These are phyloP conservation scores for Thermothelomyces thermophilus DNA, from an alignment of 2,329 filamentous ascomycete genomes.

Conservation along the genomic window DNA sequence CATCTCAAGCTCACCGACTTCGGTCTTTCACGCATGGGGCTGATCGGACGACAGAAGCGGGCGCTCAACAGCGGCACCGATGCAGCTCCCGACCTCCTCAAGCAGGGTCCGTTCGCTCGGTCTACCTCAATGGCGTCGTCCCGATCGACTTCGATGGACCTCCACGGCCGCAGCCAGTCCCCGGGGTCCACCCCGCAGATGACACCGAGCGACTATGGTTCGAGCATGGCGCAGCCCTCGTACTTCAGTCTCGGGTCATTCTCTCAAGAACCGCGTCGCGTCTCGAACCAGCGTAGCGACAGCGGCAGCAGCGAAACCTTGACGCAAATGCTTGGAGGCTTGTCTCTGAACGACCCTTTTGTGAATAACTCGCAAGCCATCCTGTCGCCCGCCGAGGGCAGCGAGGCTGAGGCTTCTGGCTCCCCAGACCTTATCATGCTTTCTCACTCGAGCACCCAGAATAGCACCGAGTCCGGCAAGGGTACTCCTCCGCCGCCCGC, in stretches of 20 bases:
- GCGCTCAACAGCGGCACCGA: slow-evolving; percentile 74
- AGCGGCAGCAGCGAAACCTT: slow-evolving; percentile 85
- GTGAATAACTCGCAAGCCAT: slow-evolving; percentile 39
- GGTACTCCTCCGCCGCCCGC: slow-evolving; percentile 56
- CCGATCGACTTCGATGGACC: slow-evolving; percentile 86
- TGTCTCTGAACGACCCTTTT: slow-evolving; percentile 63
- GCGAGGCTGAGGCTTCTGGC: slow-evolving; percentile 60
- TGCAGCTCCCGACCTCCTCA: slow-evolving; percentile 84
- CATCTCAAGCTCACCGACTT: slow-evolving; percentile 98
- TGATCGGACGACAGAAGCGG: slow-evolving; percentile 93
- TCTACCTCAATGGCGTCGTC: slow-evolving; percentile 83
- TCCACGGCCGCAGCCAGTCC: slow-evolving; percentile 65
- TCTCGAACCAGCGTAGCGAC: slow-evolving; percentile 82
- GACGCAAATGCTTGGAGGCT: slow-evolving; percentile 71
- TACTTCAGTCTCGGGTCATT: slow-evolving; percentile 73
- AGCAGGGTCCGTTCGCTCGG: slow-evolving; percentile 83
- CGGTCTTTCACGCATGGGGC: slow-evolving; percentile 91
- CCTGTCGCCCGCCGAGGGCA: slow-evolving; percentile 65
- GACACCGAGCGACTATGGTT: slow-evolving; percentile 63
- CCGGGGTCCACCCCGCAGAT: slow-evolving; percentile 81
- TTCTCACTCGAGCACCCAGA: slow-evolving; percentile 43
- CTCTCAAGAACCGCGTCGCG: slow-evolving; percentile 54
- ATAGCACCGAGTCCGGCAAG: slow-evolving; percentile 40
- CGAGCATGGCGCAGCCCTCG: slow-evolving; percentile 72
- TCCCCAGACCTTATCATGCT: slow-evolving; percentile 72